Evolutionary conservation across 2,329 filamentous ascomycete species (phyloP), one percentile per base, ranked within the genome.

Genomic region (Fusarium euwallaceae): DNA sequence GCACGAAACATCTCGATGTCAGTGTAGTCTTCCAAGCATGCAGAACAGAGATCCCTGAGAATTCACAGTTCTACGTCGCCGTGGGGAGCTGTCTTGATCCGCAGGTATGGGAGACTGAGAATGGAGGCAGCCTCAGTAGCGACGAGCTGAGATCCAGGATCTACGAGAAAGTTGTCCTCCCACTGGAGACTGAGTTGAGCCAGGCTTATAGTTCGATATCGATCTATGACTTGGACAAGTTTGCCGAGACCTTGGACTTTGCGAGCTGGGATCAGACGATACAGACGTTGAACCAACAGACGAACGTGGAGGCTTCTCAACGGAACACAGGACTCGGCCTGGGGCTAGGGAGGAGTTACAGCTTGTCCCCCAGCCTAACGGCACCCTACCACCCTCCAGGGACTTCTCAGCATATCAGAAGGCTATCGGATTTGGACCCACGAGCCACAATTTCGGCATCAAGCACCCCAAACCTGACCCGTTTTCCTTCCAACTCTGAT

Each of bases 201-300:
- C 67, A 70, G 27, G 68, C 59, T 12, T 70, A 60, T 16, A 64
- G 68, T 39, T 55, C 32, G 1, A 67, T 70, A 6, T 43, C 59
- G 6, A 59, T 70, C 12, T 36, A 70, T 14, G 64, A 64, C 41
- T 22, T 70, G 4, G 67, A 70, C n/a, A 59, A 27, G 27, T 64
- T 59, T 7, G 63, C 64, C 4, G 59, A 64, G 16, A 56, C 34
- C 1, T 10, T 70, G 6, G 67, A 67, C 16, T 70, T 67, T 20
- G 64, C 45, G 14, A 67, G 59, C n/a, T 63, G 67, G 67, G 67
- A 41, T 20, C 67, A 64, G n/a, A 61, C 63, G 4, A 67, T 64
- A 37, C 37, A 67, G 3, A 36, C 36, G 2, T 58, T 48, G 48
- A 48, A 63, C n/a, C 65, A 67, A 20, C 36, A 62, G 4, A 22